Evolutionary conservation across 2,329 filamentous ascomycete species (phyloP).

Genomic region (Trichophyton simii): DNA sequence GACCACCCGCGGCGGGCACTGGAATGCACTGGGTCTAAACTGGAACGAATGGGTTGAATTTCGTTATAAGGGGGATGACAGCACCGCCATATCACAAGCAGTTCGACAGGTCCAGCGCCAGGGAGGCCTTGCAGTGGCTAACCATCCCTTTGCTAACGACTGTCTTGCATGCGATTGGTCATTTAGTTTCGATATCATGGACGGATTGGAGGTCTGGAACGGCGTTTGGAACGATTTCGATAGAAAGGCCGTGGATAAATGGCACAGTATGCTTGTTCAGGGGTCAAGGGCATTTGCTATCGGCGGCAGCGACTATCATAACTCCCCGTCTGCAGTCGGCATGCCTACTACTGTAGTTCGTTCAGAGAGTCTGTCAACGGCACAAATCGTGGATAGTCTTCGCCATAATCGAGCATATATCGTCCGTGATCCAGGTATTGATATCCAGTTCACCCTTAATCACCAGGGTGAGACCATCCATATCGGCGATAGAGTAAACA

Average conservation of each 20-base stretch:
- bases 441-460: conserved; percentile 11
- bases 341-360: conserved; percentile 15
- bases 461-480: neutral
- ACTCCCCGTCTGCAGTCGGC: conserved; percentile 12
- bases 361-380: conserved; percentile 11
- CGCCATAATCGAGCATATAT: conserved; percentile 14
- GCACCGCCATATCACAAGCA: conserved; percentile 6
- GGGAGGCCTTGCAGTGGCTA: conserved; percentile 13
- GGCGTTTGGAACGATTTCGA: conserved; percentile 10
- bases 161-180: conserved; percentile 16
- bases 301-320: conserved; percentile 15
- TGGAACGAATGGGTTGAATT: conserved; percentile 11
- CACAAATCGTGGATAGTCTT: conserved; percentile 13
- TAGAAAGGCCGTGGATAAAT: conserved; percentile 13
- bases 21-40: conserved; percentile 17
- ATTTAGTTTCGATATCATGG: conserved; percentile 15
- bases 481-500: conserved; percentile 7
- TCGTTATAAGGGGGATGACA: conserved; percentile 11
- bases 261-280: conserved; percentile 13
- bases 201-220: conserved; percentile 17
- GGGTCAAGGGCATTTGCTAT: conserved; percentile 14
- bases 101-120: conserved; percentile 10
- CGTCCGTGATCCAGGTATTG: conserved; percentile 13
- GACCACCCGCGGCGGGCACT: conserved; percentile 16
- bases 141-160: conserved; percentile 14